A percentile compares a stretch with the other conserved stretches of the same genome.
phyloP scores from a whole-genome alignment of 1,139 yeast species.

The Scheffersomyces insectosa region DNA sequence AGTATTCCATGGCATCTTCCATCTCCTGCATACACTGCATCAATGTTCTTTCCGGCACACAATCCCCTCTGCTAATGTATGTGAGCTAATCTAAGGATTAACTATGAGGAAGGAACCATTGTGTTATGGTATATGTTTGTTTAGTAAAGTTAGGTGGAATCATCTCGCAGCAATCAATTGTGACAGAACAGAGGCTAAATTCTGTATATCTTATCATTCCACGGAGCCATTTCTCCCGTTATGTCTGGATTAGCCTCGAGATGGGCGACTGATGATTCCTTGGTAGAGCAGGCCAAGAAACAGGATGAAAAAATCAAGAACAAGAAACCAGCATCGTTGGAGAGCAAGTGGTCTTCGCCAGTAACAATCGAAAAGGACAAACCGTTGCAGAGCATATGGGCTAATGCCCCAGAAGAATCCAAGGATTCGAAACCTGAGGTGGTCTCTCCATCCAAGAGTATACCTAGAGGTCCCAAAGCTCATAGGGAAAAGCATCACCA shows the following conservation, averaged over 20 bases:
- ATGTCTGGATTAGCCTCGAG: constrained; percentile 38
- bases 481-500: not conserved
- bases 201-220: not conserved
- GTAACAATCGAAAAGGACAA: constrained; percentile 9
- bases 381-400: constrained; percentile 34
- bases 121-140: too few relatives aligned
- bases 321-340: constrained; percentile 1
- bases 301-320: constrained; percentile 18
- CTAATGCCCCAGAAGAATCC: constrained; percentile 13
- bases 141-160: too few relatives aligned
- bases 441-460: too few relatives aligned
- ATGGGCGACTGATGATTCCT: constrained; percentile 38
- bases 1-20: too few relatives aligned
- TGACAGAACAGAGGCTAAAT: not conserved
- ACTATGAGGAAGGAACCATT: too few relatives aligned
- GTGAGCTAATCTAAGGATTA: too few relatives aligned
- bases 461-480: too few relatives aligned
- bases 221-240: not conserved
- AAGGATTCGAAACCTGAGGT: too few relatives aligned
- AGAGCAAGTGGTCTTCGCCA: constrained; percentile 13
- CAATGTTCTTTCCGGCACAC: too few relatives aligned
- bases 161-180: too few relatives aligned
- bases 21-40: too few relatives aligned
- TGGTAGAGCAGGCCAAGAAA: constrained; percentile 23
- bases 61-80: too few relatives aligned